Percentiles rank a stretch among this genome's conserved stretches.
These are phyloP conservation scores for Colletotrichum sp. DNA, from an alignment of 2,329 filamentous ascomycete genomes.

Conservation along the genomic window DNA sequence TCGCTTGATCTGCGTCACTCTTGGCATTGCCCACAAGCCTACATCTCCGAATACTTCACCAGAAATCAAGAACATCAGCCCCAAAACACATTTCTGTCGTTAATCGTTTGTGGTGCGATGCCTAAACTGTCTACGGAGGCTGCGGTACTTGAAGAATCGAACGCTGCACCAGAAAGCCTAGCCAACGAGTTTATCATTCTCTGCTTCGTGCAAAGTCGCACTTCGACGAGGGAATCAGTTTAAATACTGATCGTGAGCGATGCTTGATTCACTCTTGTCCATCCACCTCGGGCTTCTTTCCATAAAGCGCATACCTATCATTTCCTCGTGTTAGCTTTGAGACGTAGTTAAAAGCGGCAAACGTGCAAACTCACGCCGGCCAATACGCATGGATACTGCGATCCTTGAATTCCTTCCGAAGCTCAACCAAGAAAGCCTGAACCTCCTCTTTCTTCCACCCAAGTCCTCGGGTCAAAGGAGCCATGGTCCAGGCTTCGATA, in stretches of 20 bases:
- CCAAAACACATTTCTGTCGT: background rate
- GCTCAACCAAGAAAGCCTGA: background rate
- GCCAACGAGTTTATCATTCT: background rate
- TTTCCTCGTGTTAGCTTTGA: background rate
- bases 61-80: rapidly evolving
- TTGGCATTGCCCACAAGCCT: rapidly evolving
- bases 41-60: background rate
- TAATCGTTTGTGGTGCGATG: too few relatives aligned
- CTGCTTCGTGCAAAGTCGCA: background rate
- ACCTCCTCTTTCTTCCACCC: background rate
- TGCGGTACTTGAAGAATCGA: too few relatives aligned
- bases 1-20: background rate
- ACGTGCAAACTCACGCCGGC: background rate
- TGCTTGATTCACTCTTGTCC: background rate
- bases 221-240: too few relatives aligned
- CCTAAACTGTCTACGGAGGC: too few relatives aligned
- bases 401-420: background rate
- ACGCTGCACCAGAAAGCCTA: background rate
- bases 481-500: background rate
- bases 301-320: background rate
- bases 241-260: too few relatives aligned
- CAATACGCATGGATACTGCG: background rate
- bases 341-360: background rate
- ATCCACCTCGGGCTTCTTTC: background rate
- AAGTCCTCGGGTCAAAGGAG: background rate